phyloP scores from a whole-genome alignment of 2,329 filamentous ascomycete species.

The Seiridium cupressi region DNA sequence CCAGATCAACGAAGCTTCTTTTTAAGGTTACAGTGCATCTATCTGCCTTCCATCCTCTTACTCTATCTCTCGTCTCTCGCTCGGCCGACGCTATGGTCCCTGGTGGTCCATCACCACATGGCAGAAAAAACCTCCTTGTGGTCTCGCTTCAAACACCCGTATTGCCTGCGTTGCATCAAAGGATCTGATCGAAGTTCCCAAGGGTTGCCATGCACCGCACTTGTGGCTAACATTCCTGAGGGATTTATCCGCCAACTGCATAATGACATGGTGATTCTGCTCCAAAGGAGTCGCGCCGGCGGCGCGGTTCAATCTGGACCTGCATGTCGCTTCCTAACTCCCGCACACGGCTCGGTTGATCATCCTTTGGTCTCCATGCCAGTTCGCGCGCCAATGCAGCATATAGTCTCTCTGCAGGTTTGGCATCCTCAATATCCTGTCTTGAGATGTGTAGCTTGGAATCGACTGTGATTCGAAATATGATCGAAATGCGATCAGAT shows the following conservation, averaged over 20 bases:
- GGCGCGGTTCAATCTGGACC: not conserved
- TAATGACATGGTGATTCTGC: conserved; percentile 13
- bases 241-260: conserved; percentile 27
- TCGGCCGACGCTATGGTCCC: not conserved
- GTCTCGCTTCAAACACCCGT: conserved; percentile 19
- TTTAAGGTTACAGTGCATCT: not conserved
- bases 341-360: conserved; percentile 1
- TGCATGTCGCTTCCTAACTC: conserved; percentile 6
- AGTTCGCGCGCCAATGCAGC: no score
- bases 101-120: not conserved
- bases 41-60: not conserved
- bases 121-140: not conserved
- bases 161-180: conserved; percentile 20
- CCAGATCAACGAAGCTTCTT: not conserved
- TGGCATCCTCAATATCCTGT: no score
- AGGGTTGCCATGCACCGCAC: not conserved
- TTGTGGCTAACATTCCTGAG: not conserved
- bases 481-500: no score
- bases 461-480: no score
- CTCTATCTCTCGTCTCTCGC: no score
- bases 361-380: not conserved
- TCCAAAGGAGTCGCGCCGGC: not conserved
- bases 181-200: not conserved
- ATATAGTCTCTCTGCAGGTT: no score
- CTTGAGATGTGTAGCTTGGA: no score